phyloP scores from a whole-genome alignment of 169 alveolate genomes.

The Plasmodium yoelii region DNA sequence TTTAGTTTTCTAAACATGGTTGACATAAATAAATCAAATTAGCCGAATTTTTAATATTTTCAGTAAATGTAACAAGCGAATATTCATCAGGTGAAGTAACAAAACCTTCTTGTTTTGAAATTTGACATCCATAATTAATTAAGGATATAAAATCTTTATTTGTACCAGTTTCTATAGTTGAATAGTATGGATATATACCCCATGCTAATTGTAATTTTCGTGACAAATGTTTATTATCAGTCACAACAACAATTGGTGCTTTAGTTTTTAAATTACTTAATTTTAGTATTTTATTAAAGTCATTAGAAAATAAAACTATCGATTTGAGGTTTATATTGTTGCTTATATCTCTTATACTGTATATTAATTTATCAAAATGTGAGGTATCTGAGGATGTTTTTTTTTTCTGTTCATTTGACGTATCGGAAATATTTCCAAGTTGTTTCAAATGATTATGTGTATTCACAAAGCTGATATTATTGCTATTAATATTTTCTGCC shows the following conservation, averaged over 20 bases:
- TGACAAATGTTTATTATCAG: constrained; percentile 78
- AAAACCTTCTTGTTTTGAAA: constrained; percentile 70
- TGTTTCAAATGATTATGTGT: background rate
- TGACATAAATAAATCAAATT: constrained; percentile 73
- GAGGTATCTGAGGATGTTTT: background rate
- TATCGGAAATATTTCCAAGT: constrained; percentile 1
- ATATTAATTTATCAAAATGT: constrained; percentile 59
- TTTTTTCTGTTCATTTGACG: background rate
- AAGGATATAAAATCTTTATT: constrained; percentile 39
- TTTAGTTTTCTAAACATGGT: constrained; percentile 30
- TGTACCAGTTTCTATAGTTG: constrained; percentile 20
- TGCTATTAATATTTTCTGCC: constrained; percentile 40
- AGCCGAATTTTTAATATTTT: constrained; percentile 64
- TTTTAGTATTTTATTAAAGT: constrained; percentile 81
- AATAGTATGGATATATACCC: constrained; percentile 83
- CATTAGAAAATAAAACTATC: constrained; percentile 77
- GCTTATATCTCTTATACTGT: constrained; percentile 74
- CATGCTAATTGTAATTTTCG: constrained; percentile 84
- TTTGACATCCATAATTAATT: constrained; percentile 69
- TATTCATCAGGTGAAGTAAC: constrained; percentile 62
- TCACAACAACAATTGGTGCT: constrained; percentile 81
- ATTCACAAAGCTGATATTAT: background rate
- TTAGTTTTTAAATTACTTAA: constrained; percentile 79
- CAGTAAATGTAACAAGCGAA: constrained; percentile 63
- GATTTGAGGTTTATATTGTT: constrained; percentile 74